Base-by-base conservation (phyloP, 2,329 filamentous ascomycete species). In the Claviceps maximensis region DNA sequence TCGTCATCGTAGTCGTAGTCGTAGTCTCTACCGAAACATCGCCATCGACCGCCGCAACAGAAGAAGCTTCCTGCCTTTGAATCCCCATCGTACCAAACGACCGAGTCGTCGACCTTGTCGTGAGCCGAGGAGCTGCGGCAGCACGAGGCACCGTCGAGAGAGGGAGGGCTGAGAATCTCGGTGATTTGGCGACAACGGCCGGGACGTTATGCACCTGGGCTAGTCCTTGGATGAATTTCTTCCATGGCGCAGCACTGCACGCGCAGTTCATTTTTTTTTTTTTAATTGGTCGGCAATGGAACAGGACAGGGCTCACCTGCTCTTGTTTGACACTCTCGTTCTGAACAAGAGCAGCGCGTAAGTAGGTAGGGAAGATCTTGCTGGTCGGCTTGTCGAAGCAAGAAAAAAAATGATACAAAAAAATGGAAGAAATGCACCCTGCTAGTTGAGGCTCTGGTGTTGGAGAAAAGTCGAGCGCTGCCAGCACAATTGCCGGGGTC, bases 191-290 rank as follows among this genome's bases (percentile, higher is more conserved):
- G 13, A 21, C 25, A 5, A 57, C 42, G 21, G 57, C 29, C 44
- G 67, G 65, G 10, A 67, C 45, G 38, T 60, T 59, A 53, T 74
- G 69, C 29, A 71, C 61, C 57, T 73, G 69, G 2, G 64, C 63
- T 29, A 79, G 64, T 31, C 69, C 74, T 55, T 70, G 71, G 13
- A 77, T 62, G 54, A 79, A 79, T n/a, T 72, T 67, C 52, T 68
- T 66, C 58, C 76, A 62, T 9, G 75, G 68, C 31, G 67, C 65
- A 7, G 65, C 67, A 54, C 73, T 71, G 56, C 76, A 79, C 23
- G 70, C 63, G 60, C 75, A 78, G 56, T 61, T 68, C 75, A 78
- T 78, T 21, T 17, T 45, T 1, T 17, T 3, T n/a, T n/a, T n/a
- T n/a, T n/a, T n/a, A n/a, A n/a, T n/a, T n/a, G n/a, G n/a, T n/a